Evolutionary conservation across 345 rosid species (phyloP), one percentile per base, ranked within the genome.

Genomic region (Erodium maritimum): DNA sequence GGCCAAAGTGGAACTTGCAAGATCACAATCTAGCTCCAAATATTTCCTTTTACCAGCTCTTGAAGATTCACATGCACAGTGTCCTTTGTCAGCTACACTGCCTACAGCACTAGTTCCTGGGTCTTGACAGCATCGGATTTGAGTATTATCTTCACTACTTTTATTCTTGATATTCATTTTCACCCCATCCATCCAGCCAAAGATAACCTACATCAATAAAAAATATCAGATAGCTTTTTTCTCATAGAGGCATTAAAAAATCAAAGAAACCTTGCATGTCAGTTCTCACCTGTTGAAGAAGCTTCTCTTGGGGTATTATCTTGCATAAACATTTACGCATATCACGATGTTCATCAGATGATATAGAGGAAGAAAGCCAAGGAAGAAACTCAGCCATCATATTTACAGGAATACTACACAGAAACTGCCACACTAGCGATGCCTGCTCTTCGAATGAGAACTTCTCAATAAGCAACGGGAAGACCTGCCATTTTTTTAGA

Each of bases 131-230:
- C 70, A 68, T 58, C 55, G 70, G 59, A 61, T 63, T 20, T 60
- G 63, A 71, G 76, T 57, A 69, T 67, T 69, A 58, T 79, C 80
- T 50, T 58, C 33, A 59, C 61, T 61, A 58, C 34, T 63, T 33
- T 73, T 72, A 57, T 65, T 66, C 37, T 19, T 25, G 21, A 60
- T 56, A 55, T 65, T 46, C 19, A 25, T 71, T 61, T 75, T 68
- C 67, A 69, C 68, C 58, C 78, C 74, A 64, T 79, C 81, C 79
- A 90, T 81, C 97, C 97, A 90, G 52, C 80, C 75, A 76, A 87
- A 84, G 57, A 90, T 74, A 65, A 90, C 86, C 97, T 90, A 67
- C 66, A 64, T 64, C 21, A 20, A 54, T 22, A 3, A 69, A 22
- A 62, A 55, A 54, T n/a, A 46, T 54, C 22, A 58, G 24, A 16